Conservation (phyloP, 495 filamentous ascomycete genomes). For the Talaromyces wortmannii region DNA sequence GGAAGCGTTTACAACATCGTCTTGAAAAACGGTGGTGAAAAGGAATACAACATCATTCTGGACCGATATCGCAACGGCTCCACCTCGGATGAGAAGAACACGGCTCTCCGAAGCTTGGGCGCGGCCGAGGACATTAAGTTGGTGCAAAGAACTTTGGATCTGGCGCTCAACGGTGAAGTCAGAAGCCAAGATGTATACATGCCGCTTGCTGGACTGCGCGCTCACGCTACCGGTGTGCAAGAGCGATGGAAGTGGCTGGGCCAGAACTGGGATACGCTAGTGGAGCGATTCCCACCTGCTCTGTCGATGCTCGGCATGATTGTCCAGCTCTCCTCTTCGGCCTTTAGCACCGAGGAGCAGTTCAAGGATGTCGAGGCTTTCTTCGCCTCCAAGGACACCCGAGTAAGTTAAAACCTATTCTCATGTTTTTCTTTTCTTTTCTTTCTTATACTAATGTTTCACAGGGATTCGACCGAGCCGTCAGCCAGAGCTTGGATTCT, state of each 20-base stretch:
- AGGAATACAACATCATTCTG: slow-evolving; percentile 65
- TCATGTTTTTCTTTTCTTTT: background rate
- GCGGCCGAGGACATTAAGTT: slow-evolving; percentile 69
- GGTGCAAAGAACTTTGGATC: slow-evolving; percentile 69
- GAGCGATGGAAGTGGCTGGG: slow-evolving; percentile 80
- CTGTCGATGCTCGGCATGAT: slow-evolving; percentile 80
- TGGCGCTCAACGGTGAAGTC: slow-evolving; percentile 75
- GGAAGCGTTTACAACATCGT: slow-evolving; percentile 57
- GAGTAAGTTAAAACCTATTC: slow-evolving; percentile 33
- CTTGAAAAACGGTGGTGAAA: slow-evolving; percentile 52
- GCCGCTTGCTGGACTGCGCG: slow-evolving; percentile 69
- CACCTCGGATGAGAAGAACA: slow-evolving; percentile 91
- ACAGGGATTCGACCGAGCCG: slow-evolving; percentile 50
- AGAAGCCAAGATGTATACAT: slow-evolving; percentile 97
- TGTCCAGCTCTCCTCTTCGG: slow-evolving; percentile 74
- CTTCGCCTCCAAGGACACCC: slow-evolving; percentile 75
- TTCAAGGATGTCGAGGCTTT: slow-evolving; percentile 69
- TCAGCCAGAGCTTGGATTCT: slow-evolving; percentile 55
- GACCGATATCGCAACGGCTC: slow-evolving; percentile 79
- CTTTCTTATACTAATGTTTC: background rate
- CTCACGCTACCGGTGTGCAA: slow-evolving; percentile 69
- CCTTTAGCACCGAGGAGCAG: slow-evolving; percentile 73
- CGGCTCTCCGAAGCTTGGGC: slow-evolving; percentile 82
- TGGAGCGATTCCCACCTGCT: slow-evolving; percentile 70
- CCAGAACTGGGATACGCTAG: slow-evolving; percentile 75